Evolutionary conservation across 129 eudicot genomes (phyloP).

Genomic region (Flaveria trinervia): DNA sequence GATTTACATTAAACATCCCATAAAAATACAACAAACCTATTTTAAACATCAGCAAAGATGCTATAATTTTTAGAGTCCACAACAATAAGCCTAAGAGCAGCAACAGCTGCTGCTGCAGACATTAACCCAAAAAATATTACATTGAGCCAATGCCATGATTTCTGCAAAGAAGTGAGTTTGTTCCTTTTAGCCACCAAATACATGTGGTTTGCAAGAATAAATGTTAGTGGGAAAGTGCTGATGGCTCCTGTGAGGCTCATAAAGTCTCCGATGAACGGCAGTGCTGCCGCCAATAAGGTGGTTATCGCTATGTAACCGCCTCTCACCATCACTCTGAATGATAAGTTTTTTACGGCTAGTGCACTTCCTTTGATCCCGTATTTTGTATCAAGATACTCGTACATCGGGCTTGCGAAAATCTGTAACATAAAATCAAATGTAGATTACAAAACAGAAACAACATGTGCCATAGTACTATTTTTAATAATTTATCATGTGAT

Average conservation of each 20-base stretch:
- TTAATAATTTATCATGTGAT: background rate
- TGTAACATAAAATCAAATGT: conserved; percentile 20
- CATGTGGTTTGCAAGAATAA: conserved; percentile 98
- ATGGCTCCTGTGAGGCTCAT: conserved; percentile 94
- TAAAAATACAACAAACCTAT: conserved; percentile 32
- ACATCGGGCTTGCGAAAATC: conserved; percentile 98
- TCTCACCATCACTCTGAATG: conserved; percentile 66
- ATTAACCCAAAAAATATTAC: conserved; percentile 58
- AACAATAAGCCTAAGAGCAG: conserved; percentile 82
- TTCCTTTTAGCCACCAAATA: conserved; percentile 72
- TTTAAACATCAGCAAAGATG: conserved; percentile 79
- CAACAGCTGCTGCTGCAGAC: conserved; percentile 70
- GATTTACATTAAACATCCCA: conserved; percentile 29
- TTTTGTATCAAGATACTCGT: conserved; percentile 92
- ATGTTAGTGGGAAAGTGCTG: conserved; percentile 91
- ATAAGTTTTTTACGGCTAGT: conserved; percentile 53
- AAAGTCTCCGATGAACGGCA: conserved; percentile 95
- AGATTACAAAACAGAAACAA: background rate
- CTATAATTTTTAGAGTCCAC: conserved; percentile 71
- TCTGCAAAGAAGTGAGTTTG: conserved; percentile 51
- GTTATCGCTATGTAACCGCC: conserved; percentile 72
- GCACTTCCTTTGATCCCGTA: conserved; percentile 75
- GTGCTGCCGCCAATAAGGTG: conserved; percentile 69
- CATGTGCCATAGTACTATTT: background rate
- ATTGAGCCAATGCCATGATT: conserved; percentile 88